These are phyloP conservation scores for Mycosarcoma maydis DNA, from an alignment of 1,284 basidiomycete genomes.

Conservation along the genomic window DNA sequence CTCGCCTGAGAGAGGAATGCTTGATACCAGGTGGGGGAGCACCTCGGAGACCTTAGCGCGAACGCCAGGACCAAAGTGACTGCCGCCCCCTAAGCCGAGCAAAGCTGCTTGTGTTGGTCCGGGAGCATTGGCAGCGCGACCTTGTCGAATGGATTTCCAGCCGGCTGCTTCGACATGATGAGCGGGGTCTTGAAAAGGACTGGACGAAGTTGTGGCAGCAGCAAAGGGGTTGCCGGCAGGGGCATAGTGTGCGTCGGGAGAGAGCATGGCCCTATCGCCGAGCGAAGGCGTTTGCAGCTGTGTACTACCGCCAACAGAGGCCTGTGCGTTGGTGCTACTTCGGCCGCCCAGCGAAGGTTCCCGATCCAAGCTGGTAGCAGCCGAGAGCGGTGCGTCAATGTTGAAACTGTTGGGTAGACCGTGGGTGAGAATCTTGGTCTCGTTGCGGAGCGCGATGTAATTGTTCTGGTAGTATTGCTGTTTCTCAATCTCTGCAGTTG, in stretches of 20 bases:
- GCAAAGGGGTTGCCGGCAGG: conserved; percentile 34
- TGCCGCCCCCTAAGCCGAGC: conserved; percentile 50
- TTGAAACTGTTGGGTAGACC: conserved; percentile 27
- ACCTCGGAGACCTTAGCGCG: conserved; percentile 61
- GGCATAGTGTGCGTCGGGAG: conserved; percentile 38
- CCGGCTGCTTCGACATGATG: conserved; percentile 22
- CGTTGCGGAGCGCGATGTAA: conserved; percentile 45
- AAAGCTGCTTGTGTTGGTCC: conserved; percentile 41
- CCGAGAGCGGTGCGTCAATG: conserved; percentile 33
- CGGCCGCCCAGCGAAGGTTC: conserved; percentile 34
- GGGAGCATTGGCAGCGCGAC: conserved; percentile 16
- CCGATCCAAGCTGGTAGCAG: conserved; percentile 27
- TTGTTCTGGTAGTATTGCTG: conserved; percentile 50
- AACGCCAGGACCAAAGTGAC: conserved; percentile 65
- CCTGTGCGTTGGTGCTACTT: conserved; percentile 35
- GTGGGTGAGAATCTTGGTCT: conserved; percentile 32
- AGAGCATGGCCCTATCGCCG: conserved; percentile 47
- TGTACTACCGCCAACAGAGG: conserved; percentile 45
- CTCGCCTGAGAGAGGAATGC: conserved; percentile 50
- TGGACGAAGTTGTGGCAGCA: conserved; percentile 22
- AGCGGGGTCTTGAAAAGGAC: conserved; percentile 20
- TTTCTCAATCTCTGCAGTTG: conserved; percentile 36
- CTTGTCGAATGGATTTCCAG: conserved; percentile 32
- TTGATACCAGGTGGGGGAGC: conserved; percentile 51
- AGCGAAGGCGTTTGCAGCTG: conserved; percentile 50